Evolutionary conservation across 2,329 filamentous ascomycete genomes (phyloP), one percentile per base, ranked within the genome.

Genomic region (Chrysoporthe cubensis): DNA sequence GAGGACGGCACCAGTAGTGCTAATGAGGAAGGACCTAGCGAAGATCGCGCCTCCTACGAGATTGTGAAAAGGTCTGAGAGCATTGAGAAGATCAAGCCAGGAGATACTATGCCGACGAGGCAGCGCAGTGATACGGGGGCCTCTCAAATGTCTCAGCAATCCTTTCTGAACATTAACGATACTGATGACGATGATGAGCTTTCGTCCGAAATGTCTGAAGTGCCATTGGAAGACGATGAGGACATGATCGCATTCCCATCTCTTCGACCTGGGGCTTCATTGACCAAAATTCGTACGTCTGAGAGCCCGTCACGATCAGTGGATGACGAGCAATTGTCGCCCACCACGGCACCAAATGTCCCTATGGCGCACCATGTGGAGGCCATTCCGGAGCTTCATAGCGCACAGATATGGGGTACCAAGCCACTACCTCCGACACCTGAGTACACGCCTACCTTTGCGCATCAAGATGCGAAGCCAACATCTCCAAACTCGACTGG

Each of bases 171-270:
- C 26, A 80, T 80, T 16, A 76, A 76, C 16, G 86, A 84, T 64
- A 48, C 43, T 4, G 81, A 83, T 56, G 77, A 80, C 57, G 84
- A 83, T 54, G 88, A 84, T 42, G 87, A 90, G 68, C 79, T 90
- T 8, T 91, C 88, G 2, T 90, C 88, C 0, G 88, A 90, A 71
- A 72, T 90, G 56, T 90, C 88, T 0, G 77, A 80, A 1, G 85
- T 88, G n/a, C 75, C 80, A 2, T 73, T 81, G 2, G 79, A 78
- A 7, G 71, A 73, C 8, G 78, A 78, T 7, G 67, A 72, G 1
- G 74, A 70, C 13, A 64, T 71, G 21, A 69, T 75, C 71, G 68
- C 66, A 70, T 75, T 75, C 71, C 69, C 74, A 75, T 72, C 68
- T 69, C 71, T 59, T 67, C 76, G 52, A 73, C 76, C 52, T 26